These are phyloP conservation scores for Ustilago crameri DNA, from an alignment of 1,284 basidiomycete species.

Conservation along the genomic window DNA sequence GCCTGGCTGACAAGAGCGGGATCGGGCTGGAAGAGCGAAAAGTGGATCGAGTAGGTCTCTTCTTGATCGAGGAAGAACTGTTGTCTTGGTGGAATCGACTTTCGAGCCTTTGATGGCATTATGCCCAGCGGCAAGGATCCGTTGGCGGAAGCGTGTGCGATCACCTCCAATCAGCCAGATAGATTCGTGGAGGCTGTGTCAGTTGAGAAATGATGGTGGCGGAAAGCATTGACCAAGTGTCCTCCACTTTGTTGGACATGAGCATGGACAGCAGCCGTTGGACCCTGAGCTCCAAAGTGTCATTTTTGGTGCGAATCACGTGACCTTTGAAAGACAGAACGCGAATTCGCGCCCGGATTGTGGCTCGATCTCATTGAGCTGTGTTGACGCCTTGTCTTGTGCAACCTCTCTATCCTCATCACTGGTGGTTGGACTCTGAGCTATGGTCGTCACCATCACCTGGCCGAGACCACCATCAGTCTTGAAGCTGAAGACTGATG, in stretches of 20 bases:
- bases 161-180: background rate
- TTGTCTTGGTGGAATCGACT: slow-evolving; percentile 15
- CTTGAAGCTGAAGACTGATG: no score
- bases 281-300: no score
- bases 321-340: no score
- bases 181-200: background rate
- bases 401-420: no score
- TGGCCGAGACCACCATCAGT: no score
- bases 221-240: background rate
- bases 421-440: no score
- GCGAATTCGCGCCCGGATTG: no score
- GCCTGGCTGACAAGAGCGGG: slow-evolving; percentile 10
- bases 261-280: no score
- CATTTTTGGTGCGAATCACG: no score
- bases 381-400: no score
- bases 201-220: background rate
- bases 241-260: slow-evolving; percentile 5
- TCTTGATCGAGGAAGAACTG: slow-evolving; percentile 35
- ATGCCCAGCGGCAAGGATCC: slow-evolving; percentile 6
- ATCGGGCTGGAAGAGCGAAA: slow-evolving; percentile 36
- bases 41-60: slow-evolving; percentile 45
- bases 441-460: no score
- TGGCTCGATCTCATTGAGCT: no score
- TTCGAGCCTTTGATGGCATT: slow-evolving; percentile 39
- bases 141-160: background rate